Evolutionary conservation across 2,329 filamentous ascomycete species (phyloP), one percentile per base, ranked within the genome.

Genomic region (Botrytis pseudocinerea): DNA sequence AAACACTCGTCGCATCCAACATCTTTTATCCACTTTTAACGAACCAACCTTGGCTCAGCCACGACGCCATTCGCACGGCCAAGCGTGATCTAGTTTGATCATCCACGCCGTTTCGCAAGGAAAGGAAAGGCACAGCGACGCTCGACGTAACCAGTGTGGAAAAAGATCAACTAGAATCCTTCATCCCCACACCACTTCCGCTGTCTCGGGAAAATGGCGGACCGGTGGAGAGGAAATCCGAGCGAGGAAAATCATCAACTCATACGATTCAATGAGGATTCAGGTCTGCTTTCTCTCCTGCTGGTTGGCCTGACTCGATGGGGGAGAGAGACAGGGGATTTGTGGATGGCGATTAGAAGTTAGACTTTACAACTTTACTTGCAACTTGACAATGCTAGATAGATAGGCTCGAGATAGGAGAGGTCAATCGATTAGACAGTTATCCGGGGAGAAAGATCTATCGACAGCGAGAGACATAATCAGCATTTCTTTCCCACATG

Each of bases 181-280:
- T 51, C 44, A 48, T 48, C 44, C 42, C 62, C 62, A 46, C n/a
- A 16, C n/a, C 42, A 35, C n/a, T 64, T 46, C 62, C 62, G 42
- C 62, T 64, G 62, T 46, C 42, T 44, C 48, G 40, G 62, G 62
- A 64, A n/a, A 64, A 46, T n/a, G 61, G 62, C 42, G 42, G 62
- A 65, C 18, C 10, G 42, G 22, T 48, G 62, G 42, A 65, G 59
- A 65, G 42, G 62, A 1, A 48, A 65, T 46, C 42, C 42, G 42
- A 25, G 42, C 20, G 32, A 35, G n/a, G 42, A 65, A 35, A 35
- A 32, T 40, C 60, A 62, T n/a, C 6, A 25, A n/a, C 59, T 40
- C 40, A 59, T 22, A 25, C 22, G 22, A 61, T 25, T 38, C 35
- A 25, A 40, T 32, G 32, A 38, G 59, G 25, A 42, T 25, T 40